Percentiles rank a stretch among this genome's conserved stretches.
phyloP scores from a whole-genome alignment of 2,329 filamentous ascomycete genomes.

The Lasiodiplodia citricola region DNA sequence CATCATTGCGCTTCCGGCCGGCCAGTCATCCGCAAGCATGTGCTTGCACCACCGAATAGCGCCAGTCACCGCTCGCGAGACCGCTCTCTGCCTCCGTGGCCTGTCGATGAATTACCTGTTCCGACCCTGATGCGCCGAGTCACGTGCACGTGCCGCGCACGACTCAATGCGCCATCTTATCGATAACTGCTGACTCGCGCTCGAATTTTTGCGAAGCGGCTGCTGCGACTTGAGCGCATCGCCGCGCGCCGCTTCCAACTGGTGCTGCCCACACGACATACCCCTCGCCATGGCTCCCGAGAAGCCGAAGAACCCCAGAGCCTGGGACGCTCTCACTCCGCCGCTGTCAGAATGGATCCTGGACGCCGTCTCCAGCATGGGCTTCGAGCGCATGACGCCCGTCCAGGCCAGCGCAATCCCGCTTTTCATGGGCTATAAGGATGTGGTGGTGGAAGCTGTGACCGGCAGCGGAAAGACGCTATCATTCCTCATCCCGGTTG shows the following conservation, averaged over 20 bases:
- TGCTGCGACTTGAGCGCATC: background rate
- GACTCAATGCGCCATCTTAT: background rate
- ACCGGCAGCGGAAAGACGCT: slow-evolving; percentile 92
- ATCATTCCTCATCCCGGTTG: slow-evolving; percentile 80
- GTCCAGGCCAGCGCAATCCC: slow-evolving; percentile 94
- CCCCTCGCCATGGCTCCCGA: slow-evolving; percentile 40
- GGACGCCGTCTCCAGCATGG: slow-evolving; percentile 82
- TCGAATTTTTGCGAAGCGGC: slow-evolving; percentile 19
- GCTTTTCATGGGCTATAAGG: slow-evolving; percentile 86
- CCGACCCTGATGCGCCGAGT: background rate
- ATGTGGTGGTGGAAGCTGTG: slow-evolving; percentile 91
- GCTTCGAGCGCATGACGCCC: slow-evolving; percentile 86
- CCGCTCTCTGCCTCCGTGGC: background rate
- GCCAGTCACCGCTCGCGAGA: slow-evolving; percentile 6
- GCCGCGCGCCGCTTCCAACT: slow-evolving; percentile 1
- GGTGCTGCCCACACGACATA: background rate
- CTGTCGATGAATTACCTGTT: slow-evolving; percentile 11
- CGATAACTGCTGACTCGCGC: slow-evolving; percentile 15
- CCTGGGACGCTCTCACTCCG: slow-evolving; percentile 73
- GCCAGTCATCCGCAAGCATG: slow-evolving; percentile 1
- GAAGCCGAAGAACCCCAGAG: slow-evolving; percentile 36
- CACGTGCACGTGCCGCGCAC: slow-evolving; percentile 5
- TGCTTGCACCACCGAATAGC: background rate
- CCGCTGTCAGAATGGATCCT: slow-evolving; percentile 81
- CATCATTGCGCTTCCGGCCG: slow-evolving; percentile 21